Evolutionary conservation across 768 basidiomycete species (phyloP), one percentile per base, ranked within the genome.

Genomic region (Cystobasidium tubakii): DNA sequence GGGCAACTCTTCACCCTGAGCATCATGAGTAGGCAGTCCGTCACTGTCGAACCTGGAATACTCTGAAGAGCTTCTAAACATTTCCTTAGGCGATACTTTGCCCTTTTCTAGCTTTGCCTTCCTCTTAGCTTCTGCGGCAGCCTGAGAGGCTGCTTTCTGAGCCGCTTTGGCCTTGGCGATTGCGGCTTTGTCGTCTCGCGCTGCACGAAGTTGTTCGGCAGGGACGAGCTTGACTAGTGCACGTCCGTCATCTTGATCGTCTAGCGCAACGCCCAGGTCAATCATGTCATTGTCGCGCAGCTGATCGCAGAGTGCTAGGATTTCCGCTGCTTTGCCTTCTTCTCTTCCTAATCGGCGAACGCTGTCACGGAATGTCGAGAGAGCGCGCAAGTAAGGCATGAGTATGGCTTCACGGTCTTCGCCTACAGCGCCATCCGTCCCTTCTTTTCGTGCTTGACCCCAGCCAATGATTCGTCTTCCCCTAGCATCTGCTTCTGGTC

Each of bases 231-330:
- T 73, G 13, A 57, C 31, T 12, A 81, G 55, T 23, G 69, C 69
- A 19, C 55, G 50, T 83, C 64, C 75, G 88, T 92, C 92, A 84
- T 94, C 92, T 83, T 92, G 91, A 83, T 99, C 96, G 80, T 98
- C 96, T 39, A 99, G 83, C 9, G 93, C 93, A 6, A 99, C 91
- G 9, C 96, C 96, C 63, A 98, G 84, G n/a, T 92, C 89, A 53
- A 94, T 88, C 53, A 97, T 83, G 79, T 96, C 94, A 39, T 86
- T 84, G 80, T 98, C 95, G 19, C 96, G 87, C 74, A 99, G 85
- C 76, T 87, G 88, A 83, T 99, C 96, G 78, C 88, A 93, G 27
- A 96, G 86, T 25, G 87, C 85, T 60, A 99, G 83, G 75, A 97
- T 90, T 75, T 94, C 90, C 80, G 87, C 87, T 44, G 89, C 81